Evolutionary conservation across 1,139 yeast species (phyloP).

Genomic region (Saccharomyces hybrid): DNA sequence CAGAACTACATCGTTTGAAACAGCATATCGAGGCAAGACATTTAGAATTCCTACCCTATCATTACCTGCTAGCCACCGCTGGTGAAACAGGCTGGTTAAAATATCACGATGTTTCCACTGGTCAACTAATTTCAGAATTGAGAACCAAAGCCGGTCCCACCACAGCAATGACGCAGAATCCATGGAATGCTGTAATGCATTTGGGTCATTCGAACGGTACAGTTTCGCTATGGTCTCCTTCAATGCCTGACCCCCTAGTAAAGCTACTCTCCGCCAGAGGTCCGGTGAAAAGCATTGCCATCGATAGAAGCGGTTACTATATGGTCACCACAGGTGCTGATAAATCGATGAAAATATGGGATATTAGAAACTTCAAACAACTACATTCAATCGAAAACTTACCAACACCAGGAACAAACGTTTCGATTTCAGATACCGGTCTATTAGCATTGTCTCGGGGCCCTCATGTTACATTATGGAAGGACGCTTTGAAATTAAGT

Average conservation of each 20-base stretch:
- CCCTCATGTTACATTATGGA: slow-evolving; percentile 86
- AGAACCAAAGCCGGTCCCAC: slow-evolving; percentile 90
- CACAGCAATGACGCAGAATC: slow-evolving; percentile 78
- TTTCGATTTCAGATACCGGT: slow-evolving; percentile 83
- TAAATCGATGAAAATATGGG: slow-evolving; percentile 84
- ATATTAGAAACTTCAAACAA: slow-evolving; percentile 72
- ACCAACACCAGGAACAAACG: slow-evolving; percentile 79
- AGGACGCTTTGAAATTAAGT: slow-evolving; percentile 49
- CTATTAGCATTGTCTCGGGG: slow-evolving; percentile 88
- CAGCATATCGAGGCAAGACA: slow-evolving; percentile 81
- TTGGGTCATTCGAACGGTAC: slow-evolving; percentile 92
- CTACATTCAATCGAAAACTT: slow-evolving; percentile 53
- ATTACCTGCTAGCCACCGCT: slow-evolving; percentile 76
- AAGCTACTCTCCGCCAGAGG: slow-evolving; percentile 78
- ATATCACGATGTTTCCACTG: slow-evolving; percentile 94
- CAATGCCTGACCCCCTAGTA: slow-evolving; percentile 76
- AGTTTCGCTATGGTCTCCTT: slow-evolving; percentile 90
- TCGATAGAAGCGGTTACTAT: slow-evolving; percentile 87
- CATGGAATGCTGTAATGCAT: slow-evolving; percentile 93
- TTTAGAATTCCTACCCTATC: slow-evolving; percentile 87
- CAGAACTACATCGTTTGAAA: slow-evolving; percentile 83
- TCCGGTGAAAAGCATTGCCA: slow-evolving; percentile 76
- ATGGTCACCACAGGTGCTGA: slow-evolving; percentile 94
- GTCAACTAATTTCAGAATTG: slow-evolving; percentile 71
- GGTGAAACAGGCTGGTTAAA: slow-evolving; percentile 83